Evolutionary conservation across 257 asterid genomes (phyloP).

Genomic region (Capsicum pubescens): DNA sequence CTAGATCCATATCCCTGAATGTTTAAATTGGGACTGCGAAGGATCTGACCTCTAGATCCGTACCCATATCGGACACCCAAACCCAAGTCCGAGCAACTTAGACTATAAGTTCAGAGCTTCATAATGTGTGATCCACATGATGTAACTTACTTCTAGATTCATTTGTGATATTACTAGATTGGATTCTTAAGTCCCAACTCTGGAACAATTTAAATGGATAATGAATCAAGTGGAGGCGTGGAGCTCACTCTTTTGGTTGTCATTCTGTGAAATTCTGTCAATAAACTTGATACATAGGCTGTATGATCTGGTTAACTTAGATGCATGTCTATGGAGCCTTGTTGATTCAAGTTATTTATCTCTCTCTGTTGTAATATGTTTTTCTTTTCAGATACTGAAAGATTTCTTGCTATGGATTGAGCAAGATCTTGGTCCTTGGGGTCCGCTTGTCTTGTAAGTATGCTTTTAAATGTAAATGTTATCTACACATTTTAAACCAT

Average conservation of each 20-base stretch:
- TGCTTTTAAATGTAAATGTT: constrained; percentile 25
- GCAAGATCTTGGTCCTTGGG: constrained; percentile 99
- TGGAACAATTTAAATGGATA: constrained; percentile 12
- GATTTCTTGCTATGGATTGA: constrained; percentile 89
- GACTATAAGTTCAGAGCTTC: neutral
- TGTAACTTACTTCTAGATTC: neutral
- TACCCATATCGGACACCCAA: too few species aligned
- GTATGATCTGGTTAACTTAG: neutral
- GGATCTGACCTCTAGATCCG: too few species aligned
- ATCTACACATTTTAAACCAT: neutral
- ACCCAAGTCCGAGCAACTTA: too few species aligned
- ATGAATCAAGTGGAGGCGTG: constrained; percentile 10
- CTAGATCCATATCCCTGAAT: too few species aligned
- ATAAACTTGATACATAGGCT: neutral
- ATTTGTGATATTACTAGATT: neutral
- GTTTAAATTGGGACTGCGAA: too few species aligned
- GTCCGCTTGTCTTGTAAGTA: constrained; percentile 96
- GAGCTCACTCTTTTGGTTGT: neutral
- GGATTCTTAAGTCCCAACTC: neutral
- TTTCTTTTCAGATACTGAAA: constrained; percentile 71
- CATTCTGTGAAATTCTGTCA: neutral
- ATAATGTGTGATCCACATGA: neutral
- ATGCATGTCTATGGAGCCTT: neutral
- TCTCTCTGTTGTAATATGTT: neutral
- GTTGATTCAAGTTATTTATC: neutral